Percentiles rank a stretch among this genome's conserved stretches.
Evolutionary conservation across 768 basidiomycete genomes (phyloP).

Genomic region (Tricholoma bakamatsutake): DNA sequence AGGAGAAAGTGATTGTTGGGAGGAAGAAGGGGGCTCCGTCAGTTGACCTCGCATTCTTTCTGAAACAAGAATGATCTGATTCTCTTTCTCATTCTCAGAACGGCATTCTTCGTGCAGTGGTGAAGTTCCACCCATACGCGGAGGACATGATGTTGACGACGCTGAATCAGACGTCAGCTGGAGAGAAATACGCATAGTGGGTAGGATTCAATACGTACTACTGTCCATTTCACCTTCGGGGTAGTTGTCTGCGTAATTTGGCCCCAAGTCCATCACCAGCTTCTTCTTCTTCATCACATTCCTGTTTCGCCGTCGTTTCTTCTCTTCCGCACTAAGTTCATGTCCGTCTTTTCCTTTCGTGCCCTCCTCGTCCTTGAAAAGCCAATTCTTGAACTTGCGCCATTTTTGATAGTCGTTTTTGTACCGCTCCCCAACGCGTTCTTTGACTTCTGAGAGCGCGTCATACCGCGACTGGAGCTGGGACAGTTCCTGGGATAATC

Average conservation of each 20-base stretch:
- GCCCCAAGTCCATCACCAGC: conserved; percentile 18
- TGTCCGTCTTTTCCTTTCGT: conserved; percentile 20
- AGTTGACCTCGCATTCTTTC: conserved; percentile 8
- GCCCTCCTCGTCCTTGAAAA: conserved; percentile 29
- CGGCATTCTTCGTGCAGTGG: neutral
- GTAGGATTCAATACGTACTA: neutral
- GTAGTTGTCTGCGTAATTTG: conserved; percentile 8
- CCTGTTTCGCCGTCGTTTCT: conserved; percentile 16
- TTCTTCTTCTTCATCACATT: conserved; percentile 18
- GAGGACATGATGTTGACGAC: neutral
- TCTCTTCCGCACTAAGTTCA: conserved; percentile 23
- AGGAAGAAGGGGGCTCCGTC: neutral
- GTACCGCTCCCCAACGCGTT: conserved; percentile 41
- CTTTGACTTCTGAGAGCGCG: conserved; percentile 35
- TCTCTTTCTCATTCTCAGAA: conserved; percentile 21
- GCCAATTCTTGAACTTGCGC: conserved; percentile 38
- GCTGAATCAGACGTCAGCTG: neutral
- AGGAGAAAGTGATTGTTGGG: neutral
- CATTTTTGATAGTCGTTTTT: conserved; percentile 50
- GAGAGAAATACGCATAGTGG: neutral
- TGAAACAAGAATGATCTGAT: conserved; percentile 13
- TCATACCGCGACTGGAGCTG: conserved; percentile 39
- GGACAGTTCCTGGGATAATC: conserved; percentile 22
- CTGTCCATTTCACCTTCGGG: neutral
- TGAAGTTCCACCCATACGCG: conserved; percentile 4